Evolutionary conservation across 345 rosid species (phyloP).

Genomic region (Gossypioides kirkii): DNA sequence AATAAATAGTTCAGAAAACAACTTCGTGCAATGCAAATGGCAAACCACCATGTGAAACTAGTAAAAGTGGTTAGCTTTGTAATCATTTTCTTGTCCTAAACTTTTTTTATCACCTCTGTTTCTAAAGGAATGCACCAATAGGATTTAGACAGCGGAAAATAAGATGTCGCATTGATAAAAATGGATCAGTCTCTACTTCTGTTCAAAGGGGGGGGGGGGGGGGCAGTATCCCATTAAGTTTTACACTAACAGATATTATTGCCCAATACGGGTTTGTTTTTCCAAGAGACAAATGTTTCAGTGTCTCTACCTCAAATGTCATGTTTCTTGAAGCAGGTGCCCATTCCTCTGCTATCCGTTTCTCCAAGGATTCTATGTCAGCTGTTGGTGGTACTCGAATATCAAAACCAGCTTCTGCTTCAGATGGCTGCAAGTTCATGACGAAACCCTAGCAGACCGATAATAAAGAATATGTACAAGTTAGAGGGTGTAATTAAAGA

Average conservation of each 20-base stretch:
- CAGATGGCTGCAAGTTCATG: conserved; percentile 96
- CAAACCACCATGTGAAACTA: neutral
- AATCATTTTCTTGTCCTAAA: neutral
- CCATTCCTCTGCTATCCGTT: conserved; percentile 90
- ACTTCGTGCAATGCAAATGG: neutral
- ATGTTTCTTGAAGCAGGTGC: conserved; percentile 85
- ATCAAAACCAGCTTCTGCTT: conserved; percentile 96
- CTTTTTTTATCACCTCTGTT: neutral
- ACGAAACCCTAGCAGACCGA: conserved; percentile 63
- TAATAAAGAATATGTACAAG: conserved; percentile 14
- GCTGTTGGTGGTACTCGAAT: conserved; percentile 72
- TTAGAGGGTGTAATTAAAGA: neutral
- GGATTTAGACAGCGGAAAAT: neutral
- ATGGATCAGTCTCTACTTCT: neutral
- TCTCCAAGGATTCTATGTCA: conserved; percentile 61
- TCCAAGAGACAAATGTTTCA: conserved; percentile 8
- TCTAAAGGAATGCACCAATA: neutral
- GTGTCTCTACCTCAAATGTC: conserved; percentile 61
- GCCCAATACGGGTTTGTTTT: neutral
- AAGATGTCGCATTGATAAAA: neutral
- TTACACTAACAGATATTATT: neutral
- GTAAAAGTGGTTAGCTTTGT: neutral
- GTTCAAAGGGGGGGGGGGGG: neutral
- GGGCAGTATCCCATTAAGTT: too few relatives aligned
- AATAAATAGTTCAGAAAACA: conserved; percentile 14